A percentile compares a stretch with the other conserved stretches of the same genome.
Evolutionary conservation across 176 grass and related monocot species (phyloP).

Genomic region (Triticum dicoccoides): DNA sequence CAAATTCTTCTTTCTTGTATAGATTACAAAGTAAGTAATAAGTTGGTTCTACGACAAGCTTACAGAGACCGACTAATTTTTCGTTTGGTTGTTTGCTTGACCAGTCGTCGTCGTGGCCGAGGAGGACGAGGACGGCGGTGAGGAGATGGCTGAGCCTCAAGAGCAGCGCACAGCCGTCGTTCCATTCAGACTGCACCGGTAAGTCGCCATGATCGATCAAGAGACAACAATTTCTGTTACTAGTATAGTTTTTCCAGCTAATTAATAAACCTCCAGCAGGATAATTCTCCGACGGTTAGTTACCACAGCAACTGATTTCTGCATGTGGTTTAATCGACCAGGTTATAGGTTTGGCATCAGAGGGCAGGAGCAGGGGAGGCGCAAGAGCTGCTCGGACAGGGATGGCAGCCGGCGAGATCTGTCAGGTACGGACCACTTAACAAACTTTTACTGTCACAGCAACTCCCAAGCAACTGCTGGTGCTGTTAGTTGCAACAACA

Average conservation of each 20-base stretch:
- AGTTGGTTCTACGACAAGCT: too few relatives aligned
- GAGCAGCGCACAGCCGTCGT: constrained; percentile 15
- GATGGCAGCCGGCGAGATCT: constrained; percentile 56
- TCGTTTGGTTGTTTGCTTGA: background rate
- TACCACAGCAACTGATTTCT: too few relatives aligned
- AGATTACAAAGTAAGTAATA: too few relatives aligned
- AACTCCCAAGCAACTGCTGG: background rate
- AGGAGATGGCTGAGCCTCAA: constrained; percentile 78
- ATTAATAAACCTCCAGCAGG: background rate
- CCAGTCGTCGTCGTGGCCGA: constrained; percentile 87
- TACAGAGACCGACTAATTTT: background rate
- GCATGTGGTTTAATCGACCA: background rate
- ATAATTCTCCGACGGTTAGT: too few relatives aligned
- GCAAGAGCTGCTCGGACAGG: constrained; percentile 87
- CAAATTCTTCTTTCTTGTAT: background rate
- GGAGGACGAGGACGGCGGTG: constrained; percentile 62
- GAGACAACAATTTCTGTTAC: background rate
- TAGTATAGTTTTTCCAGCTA: background rate
- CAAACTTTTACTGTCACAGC: background rate
- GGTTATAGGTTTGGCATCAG: constrained; percentile 32
- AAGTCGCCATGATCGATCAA: background rate
- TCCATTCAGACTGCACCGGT: constrained; percentile 60
- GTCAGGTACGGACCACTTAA: constrained; percentile 40
- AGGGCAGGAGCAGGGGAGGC: constrained; percentile 27
- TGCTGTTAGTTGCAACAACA: background rate